These are phyloP conservation scores for Plasmodium berghei DNA, from an alignment of 169 alveolate species.

Conservation along the genomic window DNA sequence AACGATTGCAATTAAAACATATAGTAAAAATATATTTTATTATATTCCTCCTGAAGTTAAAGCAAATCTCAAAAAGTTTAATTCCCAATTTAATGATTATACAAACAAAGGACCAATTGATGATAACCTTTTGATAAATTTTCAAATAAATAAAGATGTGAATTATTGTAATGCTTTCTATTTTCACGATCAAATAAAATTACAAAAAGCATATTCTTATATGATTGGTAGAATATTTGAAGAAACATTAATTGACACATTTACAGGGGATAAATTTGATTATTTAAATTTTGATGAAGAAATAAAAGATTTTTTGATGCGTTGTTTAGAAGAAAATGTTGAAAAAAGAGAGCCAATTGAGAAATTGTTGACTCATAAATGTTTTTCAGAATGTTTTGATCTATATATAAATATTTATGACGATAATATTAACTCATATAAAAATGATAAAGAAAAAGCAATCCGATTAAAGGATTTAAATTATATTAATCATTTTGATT, in stretches of 20 bases:
- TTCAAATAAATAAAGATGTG: not conserved
- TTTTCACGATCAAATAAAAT: constrained; percentile 17
- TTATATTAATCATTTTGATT: constrained; percentile 48
- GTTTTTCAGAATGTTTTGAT: constrained; percentile 63
- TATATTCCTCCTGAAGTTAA: constrained; percentile 56
- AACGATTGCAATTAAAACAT: constrained; percentile 41
- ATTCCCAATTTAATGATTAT: not conserved
- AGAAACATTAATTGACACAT: constrained; percentile 63
- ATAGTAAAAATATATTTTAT: constrained; percentile 48
- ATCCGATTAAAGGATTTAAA: constrained; percentile 32
- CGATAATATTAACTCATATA: constrained; percentile 63
- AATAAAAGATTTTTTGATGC: constrained; percentile 18
- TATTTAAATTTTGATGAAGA: constrained; percentile 57
- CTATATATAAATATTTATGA: constrained; percentile 61
- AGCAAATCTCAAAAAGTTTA: not conserved
- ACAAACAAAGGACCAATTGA: not conserved
- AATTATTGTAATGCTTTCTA: constrained; percentile 9
- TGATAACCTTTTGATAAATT: not conserved
- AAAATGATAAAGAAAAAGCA: constrained; percentile 71
- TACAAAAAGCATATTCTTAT: constrained; percentile 67
- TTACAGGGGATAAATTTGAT: constrained; percentile 69
- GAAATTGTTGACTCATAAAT: constrained; percentile 22
- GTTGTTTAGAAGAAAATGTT: constrained; percentile 24
- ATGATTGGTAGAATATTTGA: constrained; percentile 66
- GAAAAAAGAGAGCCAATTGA: constrained; percentile 28